Conservation (phyloP, 2,329 filamentous ascomycete species). For the Fusarium circinatum region DNA sequence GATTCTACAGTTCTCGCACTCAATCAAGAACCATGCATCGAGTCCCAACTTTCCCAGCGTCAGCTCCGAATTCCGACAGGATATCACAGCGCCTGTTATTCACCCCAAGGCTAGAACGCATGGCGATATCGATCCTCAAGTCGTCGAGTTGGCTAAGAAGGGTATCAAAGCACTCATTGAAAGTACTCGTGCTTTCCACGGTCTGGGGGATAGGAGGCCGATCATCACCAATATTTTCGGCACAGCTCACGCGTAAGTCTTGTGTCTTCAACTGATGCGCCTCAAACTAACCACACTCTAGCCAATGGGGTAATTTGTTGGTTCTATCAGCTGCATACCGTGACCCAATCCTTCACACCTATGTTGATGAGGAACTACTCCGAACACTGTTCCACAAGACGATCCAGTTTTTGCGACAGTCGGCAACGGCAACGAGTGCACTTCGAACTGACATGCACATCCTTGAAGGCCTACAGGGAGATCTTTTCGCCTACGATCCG, state of each 20-base stretch:
- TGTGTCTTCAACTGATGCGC: not conserved
- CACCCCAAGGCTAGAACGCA: constrained; percentile 50
- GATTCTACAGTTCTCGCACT: constrained; percentile 62
- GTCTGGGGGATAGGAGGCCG: constrained; percentile 69
- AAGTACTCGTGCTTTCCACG: constrained; percentile 85
- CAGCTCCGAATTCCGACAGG: constrained; percentile 50
- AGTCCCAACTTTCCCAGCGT: constrained; percentile 47
- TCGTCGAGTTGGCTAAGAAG: constrained; percentile 65
- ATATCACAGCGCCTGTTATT: constrained; percentile 51
- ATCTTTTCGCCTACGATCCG: too few relatives aligned
- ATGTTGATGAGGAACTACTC: constrained; percentile 67
- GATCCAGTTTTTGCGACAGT: constrained; percentile 77
- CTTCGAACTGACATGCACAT: constrained; percentile 80
- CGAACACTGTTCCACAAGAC: constrained; percentile 75
- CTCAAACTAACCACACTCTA: constrained; percentile 50
- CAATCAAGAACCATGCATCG: constrained; percentile 49
- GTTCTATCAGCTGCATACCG: constrained; percentile 83
- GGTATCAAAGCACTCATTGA: constrained; percentile 81
- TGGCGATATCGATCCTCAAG: constrained; percentile 55
- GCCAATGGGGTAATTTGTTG: constrained; percentile 96
- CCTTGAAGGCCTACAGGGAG: constrained; percentile 61
- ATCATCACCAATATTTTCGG: constrained; percentile 97
- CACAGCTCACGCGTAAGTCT: constrained; percentile 90
- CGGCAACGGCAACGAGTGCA: constrained; percentile 78
- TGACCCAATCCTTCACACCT: constrained; percentile 68